phyloP scores from a whole-genome alignment of 177 flowering plant species.

The Tripterygium wilfordii region DNA sequence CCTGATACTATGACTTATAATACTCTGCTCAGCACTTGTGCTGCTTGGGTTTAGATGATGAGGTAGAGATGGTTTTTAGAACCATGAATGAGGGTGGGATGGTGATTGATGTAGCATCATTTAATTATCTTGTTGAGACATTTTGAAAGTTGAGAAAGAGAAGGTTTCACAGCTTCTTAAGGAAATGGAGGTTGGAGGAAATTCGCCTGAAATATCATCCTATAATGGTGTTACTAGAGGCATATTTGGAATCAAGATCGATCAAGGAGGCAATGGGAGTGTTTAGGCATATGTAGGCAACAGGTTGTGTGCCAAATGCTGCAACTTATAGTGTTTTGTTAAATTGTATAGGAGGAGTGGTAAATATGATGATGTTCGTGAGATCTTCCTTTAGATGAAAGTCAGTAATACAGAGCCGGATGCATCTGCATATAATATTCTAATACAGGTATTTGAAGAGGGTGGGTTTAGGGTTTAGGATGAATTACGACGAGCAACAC shows the following conservation, averaged over 20 bases:
- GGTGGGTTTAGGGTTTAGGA: too few species aligned
- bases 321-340: constrained; percentile 75
- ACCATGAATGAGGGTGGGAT: constrained; percentile 91
- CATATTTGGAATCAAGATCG: constrained; percentile 53
- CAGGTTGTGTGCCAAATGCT: constrained; percentile 81
- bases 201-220: constrained; percentile 64
- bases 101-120: constrained; percentile 72
- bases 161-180: constrained; percentile 66
- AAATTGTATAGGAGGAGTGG: constrained; percentile 75
- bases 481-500: too few species aligned
- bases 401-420: constrained; percentile 86
- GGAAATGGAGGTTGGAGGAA: constrained; percentile 79
- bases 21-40: constrained; percentile 78
- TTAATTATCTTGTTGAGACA: constrained; percentile 70
- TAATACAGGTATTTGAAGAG: constrained; percentile 82
- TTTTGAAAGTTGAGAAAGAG: constrained; percentile 61
- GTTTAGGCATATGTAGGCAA: constrained; percentile 84
- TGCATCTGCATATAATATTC: constrained; percentile 77
- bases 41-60: constrained; percentile 66
- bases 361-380: constrained; percentile 80
- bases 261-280: constrained; percentile 77
- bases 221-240: constrained; percentile 86
- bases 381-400: constrained; percentile 93
- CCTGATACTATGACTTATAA: constrained; percentile 91
- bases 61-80: constrained; percentile 94